phyloP scores from a whole-genome alignment of 176 grass and related monocot genomes.

The Hyparrhenia diplandra region DNA sequence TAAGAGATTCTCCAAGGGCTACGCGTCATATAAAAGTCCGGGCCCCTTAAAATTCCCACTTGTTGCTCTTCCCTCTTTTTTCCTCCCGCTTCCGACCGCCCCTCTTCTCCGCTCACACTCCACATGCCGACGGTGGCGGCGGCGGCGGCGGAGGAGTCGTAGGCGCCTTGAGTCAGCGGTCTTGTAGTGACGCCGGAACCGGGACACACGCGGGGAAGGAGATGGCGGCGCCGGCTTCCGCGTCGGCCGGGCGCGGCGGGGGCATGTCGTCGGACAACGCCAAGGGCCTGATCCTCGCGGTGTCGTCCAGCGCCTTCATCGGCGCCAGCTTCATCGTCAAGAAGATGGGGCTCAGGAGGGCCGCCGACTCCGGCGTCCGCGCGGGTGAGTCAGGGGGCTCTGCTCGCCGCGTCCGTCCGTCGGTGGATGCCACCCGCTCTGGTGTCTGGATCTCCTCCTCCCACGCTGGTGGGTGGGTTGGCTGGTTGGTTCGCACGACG shows the following conservation, averaged over 20 bases:
- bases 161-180: neutral
- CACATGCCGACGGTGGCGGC: conserved; percentile 20
- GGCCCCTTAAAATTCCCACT: conserved; percentile 22
- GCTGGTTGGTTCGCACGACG: neutral
- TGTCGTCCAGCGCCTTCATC: conserved; percentile 84
- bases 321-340: conserved; percentile 71
- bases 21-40: neutral
- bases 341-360: conserved; percentile 78
- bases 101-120: neutral
- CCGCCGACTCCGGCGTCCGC: conserved; percentile 64
- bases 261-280: conserved; percentile 81
- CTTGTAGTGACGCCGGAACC: neutral
- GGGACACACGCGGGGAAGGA: neutral
- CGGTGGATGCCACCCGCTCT: neutral
- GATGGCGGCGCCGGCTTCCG: conserved; percentile 37
- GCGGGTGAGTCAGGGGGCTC: conserved; percentile 50
- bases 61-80: neutral
- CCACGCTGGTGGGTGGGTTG: neutral
- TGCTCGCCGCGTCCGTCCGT: neutral
- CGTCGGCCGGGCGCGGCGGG: conserved; percentile 10
- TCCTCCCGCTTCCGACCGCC: conserved; percentile 32
- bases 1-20: neutral
- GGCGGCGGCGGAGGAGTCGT: neutral
- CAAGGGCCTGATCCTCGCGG: conserved; percentile 69
- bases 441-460: conserved; percentile 32